These are phyloP conservation scores for Alternaria viburni DNA, from an alignment of 2,329 filamentous ascomycete genomes.

Conservation along the genomic window DNA sequence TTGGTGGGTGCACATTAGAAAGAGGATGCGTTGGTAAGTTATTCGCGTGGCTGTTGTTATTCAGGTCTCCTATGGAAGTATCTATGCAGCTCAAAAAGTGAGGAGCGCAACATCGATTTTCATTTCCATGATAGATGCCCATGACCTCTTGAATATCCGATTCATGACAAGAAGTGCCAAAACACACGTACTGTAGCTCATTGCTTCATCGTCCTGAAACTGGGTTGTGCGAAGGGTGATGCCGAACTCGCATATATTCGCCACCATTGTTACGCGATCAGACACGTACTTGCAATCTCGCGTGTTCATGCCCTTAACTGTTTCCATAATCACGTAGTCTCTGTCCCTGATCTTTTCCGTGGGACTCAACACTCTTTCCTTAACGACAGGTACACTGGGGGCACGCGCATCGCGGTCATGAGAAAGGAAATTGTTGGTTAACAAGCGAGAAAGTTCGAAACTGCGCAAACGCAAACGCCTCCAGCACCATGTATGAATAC, in stretches of 20 bases:
- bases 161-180: not conserved
- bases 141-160: not conserved
- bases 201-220: not conserved
- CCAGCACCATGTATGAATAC: not conserved
- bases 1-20: not conserved
- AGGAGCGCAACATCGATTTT: not conserved
- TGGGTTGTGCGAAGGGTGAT: not conserved
- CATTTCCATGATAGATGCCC: not conserved
- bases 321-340: not conserved
- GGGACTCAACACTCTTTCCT: not conserved
- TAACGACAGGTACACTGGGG: not conserved
- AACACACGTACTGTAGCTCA: not conserved
- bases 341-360: not conserved
- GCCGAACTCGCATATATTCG: not conserved
- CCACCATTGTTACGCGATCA: not conserved
- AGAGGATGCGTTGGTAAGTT: not conserved
- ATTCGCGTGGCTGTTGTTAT: not conserved
- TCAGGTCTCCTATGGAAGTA: not conserved
- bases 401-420: not conserved
- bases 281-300: not conserved
- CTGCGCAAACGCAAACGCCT: not conserved
- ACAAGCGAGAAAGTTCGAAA: not conserved
- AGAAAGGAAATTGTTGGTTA: not conserved
- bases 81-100: not conserved
- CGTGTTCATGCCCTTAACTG: not conserved